A percentile compares a stretch with the other conserved stretches of the same genome.
These are phyloP conservation scores for Pythium plurisporium DNA, from an alignment of 352 stramenopile species.

Conservation along the genomic window DNA sequence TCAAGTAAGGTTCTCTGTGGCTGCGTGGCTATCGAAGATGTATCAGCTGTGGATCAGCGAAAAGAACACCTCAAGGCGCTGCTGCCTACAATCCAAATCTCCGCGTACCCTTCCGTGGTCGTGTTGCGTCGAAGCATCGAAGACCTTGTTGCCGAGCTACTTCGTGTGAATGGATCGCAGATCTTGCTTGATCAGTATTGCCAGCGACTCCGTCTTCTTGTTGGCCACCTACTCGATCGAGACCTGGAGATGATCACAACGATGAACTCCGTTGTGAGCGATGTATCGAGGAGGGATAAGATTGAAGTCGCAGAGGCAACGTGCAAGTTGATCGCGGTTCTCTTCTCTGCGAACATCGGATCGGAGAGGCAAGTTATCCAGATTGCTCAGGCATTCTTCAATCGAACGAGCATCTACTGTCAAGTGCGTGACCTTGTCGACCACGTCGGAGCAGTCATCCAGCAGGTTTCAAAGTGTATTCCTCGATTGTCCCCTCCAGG, in stretches of 20 bases:
- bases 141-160: slow-evolving; percentile 13
- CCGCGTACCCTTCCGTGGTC: slow-evolving; percentile 4
- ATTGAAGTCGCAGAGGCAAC: slow-evolving; percentile 6
- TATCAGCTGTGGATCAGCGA: neutral
- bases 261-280: neutral
- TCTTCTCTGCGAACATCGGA: neutral
- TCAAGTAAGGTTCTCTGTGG: slow-evolving; percentile 18
- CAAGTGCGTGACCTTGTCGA: neutral
- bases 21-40: slow-evolving; percentile 19
- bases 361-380: slow-evolving; percentile 7
- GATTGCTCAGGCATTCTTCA: slow-evolving; percentile 12
- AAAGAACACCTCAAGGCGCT: slow-evolving; percentile 24
- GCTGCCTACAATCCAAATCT: slow-evolving; percentile 14
- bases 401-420: slow-evolving; percentile 3
- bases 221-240: slow-evolving; percentile 15
- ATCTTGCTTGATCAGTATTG: slow-evolving; percentile 10
- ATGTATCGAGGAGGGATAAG: neutral
- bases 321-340: slow-evolving; percentile 5
- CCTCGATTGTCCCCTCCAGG: neutral
- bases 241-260: slow-evolving; percentile 14
- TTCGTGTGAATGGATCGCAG: slow-evolving; percentile 4
- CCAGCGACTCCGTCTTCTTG: slow-evolving; percentile 18
- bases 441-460: neutral
- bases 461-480: neutral
- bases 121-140: slow-evolving; percentile 17